phyloP scores from a whole-genome alignment of 1,139 yeast genomes.

The Groenewaldozyma sp. region DNA sequence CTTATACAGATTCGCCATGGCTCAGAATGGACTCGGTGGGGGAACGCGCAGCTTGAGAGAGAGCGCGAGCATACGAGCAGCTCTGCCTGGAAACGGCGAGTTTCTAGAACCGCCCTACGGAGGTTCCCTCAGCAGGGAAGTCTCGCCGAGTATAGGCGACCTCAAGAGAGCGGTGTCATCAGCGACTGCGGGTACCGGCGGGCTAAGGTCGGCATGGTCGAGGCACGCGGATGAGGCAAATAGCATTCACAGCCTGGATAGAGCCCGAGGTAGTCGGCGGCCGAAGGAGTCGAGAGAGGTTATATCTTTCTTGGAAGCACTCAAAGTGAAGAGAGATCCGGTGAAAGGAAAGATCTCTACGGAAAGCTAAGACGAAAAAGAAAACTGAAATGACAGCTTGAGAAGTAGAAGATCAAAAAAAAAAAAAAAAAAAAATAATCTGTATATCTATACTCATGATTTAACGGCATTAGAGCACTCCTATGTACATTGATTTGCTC shows the following conservation, averaged over 20 bases:
- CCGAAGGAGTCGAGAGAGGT: not conserved
- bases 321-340: not conserved
- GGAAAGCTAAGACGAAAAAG: not conserved
- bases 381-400: too few species aligned
- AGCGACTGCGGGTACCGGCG: not conserved
- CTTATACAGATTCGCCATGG: too few species aligned
- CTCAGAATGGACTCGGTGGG: not conserved
- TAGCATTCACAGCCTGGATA: not conserved
- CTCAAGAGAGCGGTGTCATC: constrained; percentile 5
- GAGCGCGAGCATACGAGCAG: not conserved
- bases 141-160: constrained; percentile 5
- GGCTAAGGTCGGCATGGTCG: not conserved
- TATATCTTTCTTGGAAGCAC: not conserved
- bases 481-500: too few species aligned
- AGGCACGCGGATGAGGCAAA: not conserved
- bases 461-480: too few species aligned
- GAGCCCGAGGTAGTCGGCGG: not conserved
- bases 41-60: not conserved
- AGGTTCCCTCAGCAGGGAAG: not conserved
- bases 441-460: too few species aligned
- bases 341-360: not conserved
- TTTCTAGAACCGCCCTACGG: too few species aligned
- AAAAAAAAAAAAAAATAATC: too few species aligned
- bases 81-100: too few species aligned
- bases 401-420: not conserved